These are phyloP conservation scores for Nakazawaea holstii DNA, from an alignment of 805 yeast species.

Conservation along the genomic window DNA sequence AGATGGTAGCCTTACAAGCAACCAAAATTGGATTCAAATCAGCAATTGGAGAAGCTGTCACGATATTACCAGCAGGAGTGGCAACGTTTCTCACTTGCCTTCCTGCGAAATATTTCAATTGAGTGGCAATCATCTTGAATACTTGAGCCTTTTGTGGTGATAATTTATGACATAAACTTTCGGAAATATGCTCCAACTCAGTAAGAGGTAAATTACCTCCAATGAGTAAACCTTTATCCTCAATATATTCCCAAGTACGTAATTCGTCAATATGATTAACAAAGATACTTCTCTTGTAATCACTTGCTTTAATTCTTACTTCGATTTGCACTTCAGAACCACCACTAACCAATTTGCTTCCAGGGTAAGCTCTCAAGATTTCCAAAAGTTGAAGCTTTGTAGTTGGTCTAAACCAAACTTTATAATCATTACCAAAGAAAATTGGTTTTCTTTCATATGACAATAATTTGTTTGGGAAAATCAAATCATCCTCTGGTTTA, in stretches of 20 bases:
- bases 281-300: conserved; percentile 33
- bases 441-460: conserved; percentile 21
- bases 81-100: conserved; percentile 45
- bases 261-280: conserved; percentile 39
- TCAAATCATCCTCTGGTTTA: conserved; percentile 31
- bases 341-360: conserved; percentile 37
- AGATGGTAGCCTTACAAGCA: conserved; percentile 33
- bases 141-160: conserved; percentile 27
- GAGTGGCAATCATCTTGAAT: conserved; percentile 31
- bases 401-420: conserved; percentile 40
- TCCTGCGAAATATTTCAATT: conserved; percentile 42
- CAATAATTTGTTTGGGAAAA: conserved; percentile 33
- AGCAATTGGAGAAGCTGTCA: conserved; percentile 45
- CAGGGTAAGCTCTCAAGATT: conserved; percentile 28
- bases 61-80: conserved; percentile 44
- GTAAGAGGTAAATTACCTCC: conserved; percentile 39
- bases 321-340: conserved; percentile 45
- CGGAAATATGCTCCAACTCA: conserved; percentile 31
- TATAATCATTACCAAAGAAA: conserved; percentile 31
- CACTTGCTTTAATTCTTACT: conserved; percentile 35
- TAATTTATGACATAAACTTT: conserved; percentile 20
- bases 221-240: conserved; percentile 33
- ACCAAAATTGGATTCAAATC: conserved; percentile 42
- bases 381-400: conserved; percentile 31
- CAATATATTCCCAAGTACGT: conserved; percentile 27